Evolutionary conservation across 345 rosid species (phyloP).

Genomic region (Cardamine chenopodiifolia): DNA sequence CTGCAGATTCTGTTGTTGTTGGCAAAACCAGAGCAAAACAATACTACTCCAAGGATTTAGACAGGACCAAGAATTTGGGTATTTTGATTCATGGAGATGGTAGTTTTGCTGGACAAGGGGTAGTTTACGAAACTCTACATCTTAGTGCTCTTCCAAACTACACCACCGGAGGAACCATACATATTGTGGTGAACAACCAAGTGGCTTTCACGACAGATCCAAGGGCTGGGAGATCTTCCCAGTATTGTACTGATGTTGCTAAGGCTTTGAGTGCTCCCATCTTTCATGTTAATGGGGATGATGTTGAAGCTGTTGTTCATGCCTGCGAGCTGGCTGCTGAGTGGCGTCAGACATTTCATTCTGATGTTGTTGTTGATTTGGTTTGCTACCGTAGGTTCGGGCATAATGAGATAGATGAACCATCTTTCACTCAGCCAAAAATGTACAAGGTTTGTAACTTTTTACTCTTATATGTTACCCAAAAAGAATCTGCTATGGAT

Average conservation of each 20-base stretch:
- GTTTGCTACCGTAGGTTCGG: conserved; percentile 81
- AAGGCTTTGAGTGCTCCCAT: conserved; percentile 87
- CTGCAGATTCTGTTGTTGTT: conserved; percentile 82
- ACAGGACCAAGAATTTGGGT: conserved; percentile 80
- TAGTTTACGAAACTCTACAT: conserved; percentile 84
- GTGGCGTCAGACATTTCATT: conserved; percentile 87
- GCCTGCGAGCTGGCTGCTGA: conserved; percentile 86
- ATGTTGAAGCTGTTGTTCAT: conserved; percentile 81
- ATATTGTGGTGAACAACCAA: conserved; percentile 88
- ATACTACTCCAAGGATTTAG: conserved; percentile 67
- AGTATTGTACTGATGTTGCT: conserved; percentile 88
- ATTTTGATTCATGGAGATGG: conserved; percentile 89
- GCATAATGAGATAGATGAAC: conserved; percentile 87
- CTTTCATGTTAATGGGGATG: conserved; percentile 80
- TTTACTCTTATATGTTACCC: not conserved
- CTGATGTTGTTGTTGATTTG: conserved; percentile 80
- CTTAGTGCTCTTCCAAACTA: conserved; percentile 88
- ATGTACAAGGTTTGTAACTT: conserved; percentile 67
- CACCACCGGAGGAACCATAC: conserved; percentile 82
- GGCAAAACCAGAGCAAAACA: conserved; percentile 90
- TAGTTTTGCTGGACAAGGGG: conserved; percentile 92
- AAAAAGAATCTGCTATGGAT: not conserved
- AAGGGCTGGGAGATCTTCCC: conserved; percentile 77
- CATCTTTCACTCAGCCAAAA: conserved; percentile 83
- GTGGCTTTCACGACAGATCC: conserved; percentile 92